Evolutionary conservation across 2,329 filamentous ascomycete genomes (phyloP), one percentile per base, ranked within the genome.

Genomic region (Phialemonium atrogriseum): DNA sequence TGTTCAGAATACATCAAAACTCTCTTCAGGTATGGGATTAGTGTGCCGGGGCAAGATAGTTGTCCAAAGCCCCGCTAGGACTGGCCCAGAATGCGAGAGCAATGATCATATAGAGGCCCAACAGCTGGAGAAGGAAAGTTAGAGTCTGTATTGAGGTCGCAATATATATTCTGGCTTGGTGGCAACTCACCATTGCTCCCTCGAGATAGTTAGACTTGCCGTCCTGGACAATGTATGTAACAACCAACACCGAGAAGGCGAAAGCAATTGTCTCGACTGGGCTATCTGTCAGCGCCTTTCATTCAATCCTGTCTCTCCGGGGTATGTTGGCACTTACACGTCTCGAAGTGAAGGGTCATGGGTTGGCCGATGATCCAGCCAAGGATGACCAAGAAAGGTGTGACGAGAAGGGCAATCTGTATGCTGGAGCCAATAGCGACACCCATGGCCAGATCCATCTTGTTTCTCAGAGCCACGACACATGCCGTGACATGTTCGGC

Each of bases 171-270:
- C 9, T 19, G 5, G 26, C n/a, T 16, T 18, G 13, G 2, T 28
- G 16, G 18, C 13, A 17, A 38, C 56, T 45, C 54, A 77, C 70
- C 74, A 89, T 82, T 28, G 80, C 80, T 26, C 84, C 84, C 54
- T 89, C 84, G 14, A 89, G 71, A 45, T 89, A 89, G 56, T 89
- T 91, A 10, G 78, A 84, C 56, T 83, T 84, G 48, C 84, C 84
- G 49, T 89, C 84, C 50, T 84, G 79, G 25, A 88, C 80, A 3
- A 73, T 82, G 56, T 77, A 87, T 35, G 74, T 84, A 20, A 86
- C 81, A 19, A 87, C 80, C 24, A 87, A 58, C 3, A 84, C 80
- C 8, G 79, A 82, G 32, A 87, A 66, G 35, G 81, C 83, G 54
- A 87, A 87, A 1, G 80, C 74, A 24, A 87, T 77, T 0, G 82